A percentile compares a stretch with the other conserved stretches of the same genome.
These are phyloP conservation scores for Pseudonitzschia delicatissima DNA, from an alignment of 108 stramenopile genomes.

Conservation along the genomic window DNA sequence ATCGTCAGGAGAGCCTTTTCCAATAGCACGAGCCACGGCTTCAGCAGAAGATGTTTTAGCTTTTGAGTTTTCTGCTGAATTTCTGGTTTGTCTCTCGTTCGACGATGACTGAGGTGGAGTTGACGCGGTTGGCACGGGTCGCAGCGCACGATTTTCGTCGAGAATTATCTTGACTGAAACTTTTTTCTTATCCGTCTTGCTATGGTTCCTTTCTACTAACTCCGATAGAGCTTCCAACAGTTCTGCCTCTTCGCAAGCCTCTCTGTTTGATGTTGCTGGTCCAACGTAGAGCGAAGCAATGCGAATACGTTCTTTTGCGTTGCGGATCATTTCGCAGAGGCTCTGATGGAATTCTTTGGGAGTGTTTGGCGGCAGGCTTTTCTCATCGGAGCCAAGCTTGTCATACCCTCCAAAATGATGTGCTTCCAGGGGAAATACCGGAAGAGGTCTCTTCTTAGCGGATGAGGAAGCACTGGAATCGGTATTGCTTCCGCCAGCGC, in stretches of 20 bases:
- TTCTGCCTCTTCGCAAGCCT: slow-evolving; percentile 31
- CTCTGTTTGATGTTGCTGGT: slow-evolving; percentile 40
- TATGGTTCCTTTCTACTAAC: neutral
- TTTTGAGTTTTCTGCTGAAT: slow-evolving; percentile 16
- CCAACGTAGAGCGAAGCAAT: slow-evolving; percentile 83
- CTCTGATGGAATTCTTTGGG: slow-evolving; percentile 67
- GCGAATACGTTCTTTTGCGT: slow-evolving; percentile 58
- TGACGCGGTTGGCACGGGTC: slow-evolving; percentile 45
- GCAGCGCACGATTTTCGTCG: slow-evolving; percentile 69
- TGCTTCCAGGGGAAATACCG: slow-evolving; percentile 26
- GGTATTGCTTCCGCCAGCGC: neutral
- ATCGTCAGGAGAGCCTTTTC: neutral
- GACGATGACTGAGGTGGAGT: neutral
- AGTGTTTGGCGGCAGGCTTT: slow-evolving; percentile 20
- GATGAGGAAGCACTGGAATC: neutral
- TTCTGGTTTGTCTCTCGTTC: neutral
- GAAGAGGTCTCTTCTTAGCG: slow-evolving; percentile 15
- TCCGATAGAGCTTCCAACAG: slow-evolving; percentile 49
- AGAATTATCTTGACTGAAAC: slow-evolving; percentile 59
- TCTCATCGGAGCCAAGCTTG: neutral
- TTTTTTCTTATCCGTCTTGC: neutral
- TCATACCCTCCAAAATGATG: slow-evolving; percentile 10
- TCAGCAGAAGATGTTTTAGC: slow-evolving; percentile 47
- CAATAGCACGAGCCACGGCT: slow-evolving; percentile 27
- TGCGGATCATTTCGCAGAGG: slow-evolving; percentile 54